A percentile compares a stretch with the other conserved stretches of the same genome.
phyloP scores from a whole-genome alignment of 2,329 filamentous ascomycete species.

The Aspergillus hiratsukae region DNA sequence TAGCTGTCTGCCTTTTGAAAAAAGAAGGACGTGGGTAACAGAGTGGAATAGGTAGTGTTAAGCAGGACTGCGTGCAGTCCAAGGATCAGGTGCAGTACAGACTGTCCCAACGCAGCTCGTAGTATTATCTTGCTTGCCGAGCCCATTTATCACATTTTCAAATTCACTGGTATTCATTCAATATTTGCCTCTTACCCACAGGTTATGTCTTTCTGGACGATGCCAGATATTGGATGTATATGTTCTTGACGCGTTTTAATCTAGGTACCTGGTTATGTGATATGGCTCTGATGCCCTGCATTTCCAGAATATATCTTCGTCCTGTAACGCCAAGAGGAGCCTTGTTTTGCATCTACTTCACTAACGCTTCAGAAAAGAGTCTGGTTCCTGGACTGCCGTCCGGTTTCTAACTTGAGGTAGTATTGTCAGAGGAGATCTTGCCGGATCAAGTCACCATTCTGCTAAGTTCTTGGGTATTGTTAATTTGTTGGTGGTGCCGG shows the following conservation, averaged over 20 bases:
- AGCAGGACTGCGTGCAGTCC: neutral
- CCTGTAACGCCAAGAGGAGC: neutral
- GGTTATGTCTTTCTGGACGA: neutral
- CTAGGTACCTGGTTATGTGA: too few relatives aligned
- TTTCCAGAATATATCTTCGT: neutral
- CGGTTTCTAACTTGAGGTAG: neutral
- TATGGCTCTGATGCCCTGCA: neutral
- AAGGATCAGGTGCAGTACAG: neutral
- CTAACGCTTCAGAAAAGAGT: neutral
- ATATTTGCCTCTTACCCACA: neutral
- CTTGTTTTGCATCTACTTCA: too few relatives aligned
- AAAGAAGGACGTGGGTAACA: too few relatives aligned
- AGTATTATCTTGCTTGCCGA: neutral
- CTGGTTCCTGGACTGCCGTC: neutral
- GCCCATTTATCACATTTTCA: neutral
- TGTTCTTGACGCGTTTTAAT: neutral
- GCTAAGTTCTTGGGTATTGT: neutral
- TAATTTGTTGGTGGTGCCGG: neutral
- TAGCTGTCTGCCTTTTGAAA: too few relatives aligned
- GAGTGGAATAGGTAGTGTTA: too few relatives aligned
- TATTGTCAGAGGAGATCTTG: neutral
- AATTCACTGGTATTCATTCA: neutral
- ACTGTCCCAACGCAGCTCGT: neutral
- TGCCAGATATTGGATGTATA: neutral
- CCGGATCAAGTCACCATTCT: neutral